A percentile compares a stretch with the other conserved stretches of the same genome.
phyloP scores from a whole-genome alignment of 2,329 filamentous ascomycete species.

The Verticillium zaregamsianum region DNA sequence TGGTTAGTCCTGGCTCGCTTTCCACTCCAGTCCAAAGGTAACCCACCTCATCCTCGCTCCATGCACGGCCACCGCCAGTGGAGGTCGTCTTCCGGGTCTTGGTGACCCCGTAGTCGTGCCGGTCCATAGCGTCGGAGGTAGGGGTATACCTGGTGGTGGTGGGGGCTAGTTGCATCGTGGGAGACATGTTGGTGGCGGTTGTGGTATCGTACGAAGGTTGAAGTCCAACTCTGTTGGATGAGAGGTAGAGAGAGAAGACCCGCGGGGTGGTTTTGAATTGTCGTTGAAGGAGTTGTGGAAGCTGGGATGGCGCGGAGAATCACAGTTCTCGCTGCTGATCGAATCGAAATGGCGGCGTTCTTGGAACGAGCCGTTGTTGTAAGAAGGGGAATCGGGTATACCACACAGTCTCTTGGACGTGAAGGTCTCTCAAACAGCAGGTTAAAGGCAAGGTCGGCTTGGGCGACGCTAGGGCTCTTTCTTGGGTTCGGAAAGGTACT shows the following conservation, averaged over 20 bases:
- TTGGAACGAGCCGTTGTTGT: neutral
- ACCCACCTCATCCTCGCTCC: constrained; percentile 80
- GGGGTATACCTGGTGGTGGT: constrained; percentile 42
- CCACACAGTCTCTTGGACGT: neutral
- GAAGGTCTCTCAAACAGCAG: neutral
- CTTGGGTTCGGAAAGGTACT: neutral
- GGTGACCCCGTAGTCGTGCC: constrained; percentile 55
- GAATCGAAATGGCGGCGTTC: constrained; percentile 9
- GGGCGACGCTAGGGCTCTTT: constrained; percentile 1
- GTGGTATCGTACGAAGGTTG: neutral
- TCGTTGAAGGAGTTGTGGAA: constrained; percentile 2
- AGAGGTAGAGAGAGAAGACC: neutral
- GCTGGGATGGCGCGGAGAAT: neutral
- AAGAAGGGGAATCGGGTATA: constrained; percentile 8
- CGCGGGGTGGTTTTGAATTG: neutral
- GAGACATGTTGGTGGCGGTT: constrained; percentile 39
- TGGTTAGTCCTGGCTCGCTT: neutral
- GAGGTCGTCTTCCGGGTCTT: constrained; percentile 66
- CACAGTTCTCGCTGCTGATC: constrained; percentile 17
- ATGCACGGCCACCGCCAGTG: constrained; percentile 72
- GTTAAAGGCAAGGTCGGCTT: neutral
- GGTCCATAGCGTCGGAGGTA: constrained; percentile 49
- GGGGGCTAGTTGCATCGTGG: constrained; percentile 41
- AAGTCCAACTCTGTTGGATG: neutral
- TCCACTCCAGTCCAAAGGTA: neutral